phyloP scores from a whole-genome alignment of 257 asterid genomes.

The Datura wrightii region DNA sequence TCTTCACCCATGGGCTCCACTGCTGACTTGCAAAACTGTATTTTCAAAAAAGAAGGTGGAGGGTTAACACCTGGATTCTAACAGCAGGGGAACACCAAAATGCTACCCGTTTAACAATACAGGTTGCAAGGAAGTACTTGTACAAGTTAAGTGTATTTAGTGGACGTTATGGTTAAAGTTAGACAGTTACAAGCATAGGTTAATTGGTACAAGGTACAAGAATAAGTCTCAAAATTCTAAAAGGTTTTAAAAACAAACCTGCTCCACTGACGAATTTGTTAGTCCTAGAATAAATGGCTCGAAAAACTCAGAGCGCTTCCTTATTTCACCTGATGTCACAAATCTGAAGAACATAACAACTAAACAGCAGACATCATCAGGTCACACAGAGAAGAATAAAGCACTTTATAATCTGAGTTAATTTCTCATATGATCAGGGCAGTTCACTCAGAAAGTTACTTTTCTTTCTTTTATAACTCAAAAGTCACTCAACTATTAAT shows the following conservation, averaged over 20 bases:
- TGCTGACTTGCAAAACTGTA: constrained; percentile 96
- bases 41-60: constrained; percentile 6
- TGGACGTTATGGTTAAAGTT: not conserved
- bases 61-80: not conserved
- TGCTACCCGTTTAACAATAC: not conserved
- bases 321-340: constrained; percentile 91
- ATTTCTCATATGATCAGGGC: no score
- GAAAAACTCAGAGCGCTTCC: constrained; percentile 84
- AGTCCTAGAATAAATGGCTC: constrained; percentile 88
- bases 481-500: no score
- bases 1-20: constrained; percentile 99
- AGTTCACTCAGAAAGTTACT: no score
- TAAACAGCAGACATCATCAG: constrained; percentile 32
- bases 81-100: not conserved
- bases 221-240: not conserved
- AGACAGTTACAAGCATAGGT: not conserved
- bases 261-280: constrained; percentile 74
- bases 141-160: not conserved
- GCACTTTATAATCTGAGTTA: not conserved
- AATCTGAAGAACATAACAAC: constrained; percentile 99
- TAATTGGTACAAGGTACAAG: not conserved
- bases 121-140: not conserved
- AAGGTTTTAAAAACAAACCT: constrained; percentile 55
- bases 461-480: no score
- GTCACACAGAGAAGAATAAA: not conserved